Percentiles rank a stretch among this genome's conserved stretches.
Evolutionary conservation across 2,329 filamentous ascomycete species (phyloP).

Genomic region (Cercospora zeina): DNA sequence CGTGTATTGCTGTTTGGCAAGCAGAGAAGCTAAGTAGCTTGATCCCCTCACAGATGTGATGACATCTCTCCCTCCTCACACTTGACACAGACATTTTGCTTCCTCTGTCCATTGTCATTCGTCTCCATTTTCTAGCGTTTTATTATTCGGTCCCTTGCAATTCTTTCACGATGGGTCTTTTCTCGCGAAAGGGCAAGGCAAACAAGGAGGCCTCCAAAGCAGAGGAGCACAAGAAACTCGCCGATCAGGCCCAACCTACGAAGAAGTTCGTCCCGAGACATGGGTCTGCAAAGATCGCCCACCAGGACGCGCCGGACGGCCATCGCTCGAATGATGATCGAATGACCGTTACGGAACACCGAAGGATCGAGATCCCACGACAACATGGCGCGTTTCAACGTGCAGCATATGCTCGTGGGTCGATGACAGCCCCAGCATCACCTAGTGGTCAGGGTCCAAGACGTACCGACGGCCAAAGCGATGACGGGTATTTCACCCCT

Average conservation of each 20-base stretch:
- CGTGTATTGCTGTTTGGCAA: not conserved
- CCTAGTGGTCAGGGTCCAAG: not conserved
- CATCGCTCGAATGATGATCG: not conserved
- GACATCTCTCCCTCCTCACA: not conserved
- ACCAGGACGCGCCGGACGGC: slow-evolving; percentile 52
- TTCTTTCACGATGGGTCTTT: slow-evolving; percentile 53
- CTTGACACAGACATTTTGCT: not conserved
- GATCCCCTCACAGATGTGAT: not conserved
- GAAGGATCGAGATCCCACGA: slow-evolving; percentile 16
- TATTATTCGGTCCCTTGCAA: not conserved
- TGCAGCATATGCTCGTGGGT: slow-evolving; percentile 16
- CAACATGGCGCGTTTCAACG: slow-evolving; percentile 14
- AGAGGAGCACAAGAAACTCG: slow-evolving; percentile 56
- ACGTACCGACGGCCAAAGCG: not conserved
- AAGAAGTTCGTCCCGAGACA: slow-evolving; percentile 65
- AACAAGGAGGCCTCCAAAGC: slow-evolving; percentile 44
- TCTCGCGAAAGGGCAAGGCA: slow-evolving; percentile 52
- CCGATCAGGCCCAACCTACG: slow-evolving; percentile 47
- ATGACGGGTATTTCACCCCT: slow-evolving; percentile 8
- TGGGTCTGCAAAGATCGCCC: slow-evolving; percentile 60
- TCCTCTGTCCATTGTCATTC: not conserved
- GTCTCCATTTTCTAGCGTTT: not conserved
- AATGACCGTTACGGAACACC: slow-evolving; percentile 6
- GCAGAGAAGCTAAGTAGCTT: not conserved
- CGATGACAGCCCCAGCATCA: slow-evolving; percentile 2